Conservation (phyloP, 2,329 filamentous ascomycete genomes). For the Alternaria ethzedia region DNA sequence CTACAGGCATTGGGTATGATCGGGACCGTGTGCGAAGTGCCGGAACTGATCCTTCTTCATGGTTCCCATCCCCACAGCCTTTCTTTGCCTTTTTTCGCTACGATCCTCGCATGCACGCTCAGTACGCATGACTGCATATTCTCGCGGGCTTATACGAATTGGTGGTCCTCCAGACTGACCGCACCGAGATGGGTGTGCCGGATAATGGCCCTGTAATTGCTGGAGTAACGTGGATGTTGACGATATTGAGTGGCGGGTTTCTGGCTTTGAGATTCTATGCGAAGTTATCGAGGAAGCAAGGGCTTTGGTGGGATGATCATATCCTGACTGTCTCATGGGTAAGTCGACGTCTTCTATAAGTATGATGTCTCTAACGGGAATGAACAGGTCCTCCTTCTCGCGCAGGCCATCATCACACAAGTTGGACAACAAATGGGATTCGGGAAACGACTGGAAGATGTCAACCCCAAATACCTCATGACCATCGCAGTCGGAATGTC, state of each 20-base stretch:
- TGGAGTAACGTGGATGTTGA: slow-evolving; percentile 35
- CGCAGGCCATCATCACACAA: slow-evolving; percentile 28
- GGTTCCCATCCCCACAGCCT: background rate
- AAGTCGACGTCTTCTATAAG: background rate
- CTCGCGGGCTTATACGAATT: background rate
- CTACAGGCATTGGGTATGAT: background rate
- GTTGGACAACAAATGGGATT: slow-evolving; percentile 28
- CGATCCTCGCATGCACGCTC: background rate
- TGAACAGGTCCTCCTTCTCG: slow-evolving; percentile 28
- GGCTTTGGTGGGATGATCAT: slow-evolving; percentile 40
- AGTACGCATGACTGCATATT: background rate
- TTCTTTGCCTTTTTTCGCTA: background rate
- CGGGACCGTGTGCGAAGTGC: background rate
- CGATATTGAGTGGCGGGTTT: slow-evolving; percentile 27
- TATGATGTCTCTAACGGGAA: background rate
- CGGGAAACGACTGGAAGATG: slow-evolving; percentile 29
- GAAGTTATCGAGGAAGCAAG: slow-evolving; percentile 31
- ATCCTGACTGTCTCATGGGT: slow-evolving; percentile 38
- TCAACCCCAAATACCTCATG: slow-evolving; percentile 18
- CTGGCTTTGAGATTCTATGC: slow-evolving; percentile 35
- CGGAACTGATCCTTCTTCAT: slow-evolving; percentile 1
- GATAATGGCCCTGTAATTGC: slow-evolving; percentile 34
- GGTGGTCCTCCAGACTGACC: slow-evolving; percentile 3
- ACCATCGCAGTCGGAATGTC: slow-evolving; percentile 23
- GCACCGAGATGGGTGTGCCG: slow-evolving; percentile 16